These are phyloP conservation scores for Flaveria floridana DNA, from an alignment of 140 eudicot species.

Conservation along the genomic window DNA sequence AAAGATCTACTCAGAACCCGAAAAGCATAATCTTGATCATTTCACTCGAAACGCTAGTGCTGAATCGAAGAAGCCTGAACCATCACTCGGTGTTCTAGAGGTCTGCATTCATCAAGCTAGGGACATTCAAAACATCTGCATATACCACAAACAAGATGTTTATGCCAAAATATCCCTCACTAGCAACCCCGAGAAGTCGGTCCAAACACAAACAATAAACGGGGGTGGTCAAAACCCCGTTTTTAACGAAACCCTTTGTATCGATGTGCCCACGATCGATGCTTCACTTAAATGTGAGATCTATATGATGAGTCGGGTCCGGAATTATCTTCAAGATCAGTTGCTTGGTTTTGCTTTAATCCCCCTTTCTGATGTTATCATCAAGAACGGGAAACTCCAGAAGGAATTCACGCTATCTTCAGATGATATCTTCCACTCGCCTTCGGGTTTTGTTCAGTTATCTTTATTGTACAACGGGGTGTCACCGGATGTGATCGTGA, in stretches of 20 bases:
- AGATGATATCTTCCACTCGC: conserved; percentile 87
- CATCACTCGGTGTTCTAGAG: conserved; percentile 66
- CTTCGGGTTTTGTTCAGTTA: conserved; percentile 88
- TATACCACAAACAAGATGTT: conserved; percentile 96
- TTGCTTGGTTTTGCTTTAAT: conserved; percentile 87
- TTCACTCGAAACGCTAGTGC: conserved; percentile 35
- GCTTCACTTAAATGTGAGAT: conserved; percentile 85
- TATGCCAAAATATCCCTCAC: conserved; percentile 85
- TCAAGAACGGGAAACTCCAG: conserved; percentile 59
- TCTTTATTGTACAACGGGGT: conserved; percentile 65
- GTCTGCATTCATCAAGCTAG: conserved; percentile 85
- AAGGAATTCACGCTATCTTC: conserved; percentile 88
- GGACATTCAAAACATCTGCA: conserved; percentile 95
- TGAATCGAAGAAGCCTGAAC: conserved; percentile 43
- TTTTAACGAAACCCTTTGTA: conserved; percentile 59
- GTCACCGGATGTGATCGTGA: conserved; percentile 69
- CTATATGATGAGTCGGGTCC: conserved; percentile 91
- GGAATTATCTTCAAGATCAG: conserved; percentile 87
- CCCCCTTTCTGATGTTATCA: conserved; percentile 69
- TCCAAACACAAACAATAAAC: conserved; percentile 74
- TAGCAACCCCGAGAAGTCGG: conserved; percentile 67
- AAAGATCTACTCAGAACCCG: conserved; percentile 52
- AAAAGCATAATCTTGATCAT: conserved; percentile 50
- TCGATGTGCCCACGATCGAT: conserved; percentile 50
- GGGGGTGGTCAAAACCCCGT: conserved; percentile 93